Evolutionary conservation across 2,329 filamentous ascomycete species (phyloP), one percentile per base, ranked within the genome.

Genomic region (Aplosporella prunicola): DNA sequence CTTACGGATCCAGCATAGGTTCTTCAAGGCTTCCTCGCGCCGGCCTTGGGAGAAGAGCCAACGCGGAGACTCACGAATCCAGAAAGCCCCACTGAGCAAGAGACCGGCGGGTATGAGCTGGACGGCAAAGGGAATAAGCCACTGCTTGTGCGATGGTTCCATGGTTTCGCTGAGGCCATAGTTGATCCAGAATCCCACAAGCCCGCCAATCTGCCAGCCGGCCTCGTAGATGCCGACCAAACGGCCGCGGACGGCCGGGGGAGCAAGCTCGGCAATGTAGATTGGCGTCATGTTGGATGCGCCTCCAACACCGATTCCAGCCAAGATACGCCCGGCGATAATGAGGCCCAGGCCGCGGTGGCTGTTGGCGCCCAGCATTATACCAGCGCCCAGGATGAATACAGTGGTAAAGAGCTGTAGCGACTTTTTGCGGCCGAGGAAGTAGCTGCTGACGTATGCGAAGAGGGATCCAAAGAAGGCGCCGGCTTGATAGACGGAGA

Each of bases 401-500:
- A 88, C 47, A 22, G 71, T 37, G 2, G 69, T 61, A 53, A 78
- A 81, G 31, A 76, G 45, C 45, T 77, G 62, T 2, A 88, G 66
- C 15, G 75, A 79, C 52, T 68, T 72, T 50, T 74, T 74, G 15
- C 82, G 72, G 18, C 82, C 82, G 44, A 80, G 63, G 53, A 72
- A 82, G 63, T 80, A 77, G 20, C 72, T 76, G 22, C 74, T 70
- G 7, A 65, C 68, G 47, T 82, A 87, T 40, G 77, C 80, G 42
- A 73, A 70, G 26, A 86, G 62, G n/a, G 78, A 75, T 34, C 84
- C 84, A 48, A 89, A 88, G 64, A 91, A 88, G 42, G 82, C 82
- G 42, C 83, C 83, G 8, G 83, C 84, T 59, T 89, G 84, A 62
- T 85, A 88, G 37, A 81, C 74, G 17, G 80, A 86, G 35, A 87